Conservation (phyloP, 73 alveolate genomes). For the Paramecium pentaurelia region DNA sequence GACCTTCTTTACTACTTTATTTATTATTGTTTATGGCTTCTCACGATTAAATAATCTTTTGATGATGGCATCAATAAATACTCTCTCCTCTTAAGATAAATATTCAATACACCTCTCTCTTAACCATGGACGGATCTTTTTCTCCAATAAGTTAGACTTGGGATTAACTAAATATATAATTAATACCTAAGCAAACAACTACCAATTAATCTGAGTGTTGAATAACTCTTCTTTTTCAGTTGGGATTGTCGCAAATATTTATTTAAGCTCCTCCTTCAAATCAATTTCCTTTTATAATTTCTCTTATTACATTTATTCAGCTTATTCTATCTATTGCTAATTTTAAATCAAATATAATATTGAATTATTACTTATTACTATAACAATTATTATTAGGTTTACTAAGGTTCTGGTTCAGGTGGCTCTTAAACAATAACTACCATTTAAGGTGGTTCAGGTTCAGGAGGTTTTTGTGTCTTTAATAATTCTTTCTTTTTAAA, state of each 20-base stretch:
- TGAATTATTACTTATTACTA: not conserved
- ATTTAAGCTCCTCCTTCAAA: not conserved
- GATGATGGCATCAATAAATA: constrained; percentile 53
- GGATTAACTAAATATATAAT: not conserved
- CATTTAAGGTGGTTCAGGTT: constrained; percentile 21
- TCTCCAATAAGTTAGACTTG: constrained; percentile 41
- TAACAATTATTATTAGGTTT: not conserved
- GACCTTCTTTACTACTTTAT: constrained; percentile 45
- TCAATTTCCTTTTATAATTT: not conserved
- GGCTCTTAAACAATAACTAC: not conserved
- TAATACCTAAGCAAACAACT: constrained; percentile 33
- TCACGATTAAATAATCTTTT: constrained; percentile 45
- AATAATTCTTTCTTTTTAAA: constrained; percentile 43
- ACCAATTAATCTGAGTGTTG: constrained; percentile 20
- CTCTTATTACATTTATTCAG: not conserved
- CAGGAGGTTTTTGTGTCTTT: constrained; percentile 30
- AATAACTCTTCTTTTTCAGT: constrained; percentile 22
- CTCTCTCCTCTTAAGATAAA: constrained; percentile 43
- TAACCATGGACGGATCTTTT: constrained; percentile 30
- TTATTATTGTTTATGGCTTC: constrained; percentile 29
- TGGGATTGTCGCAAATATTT: constrained; percentile 25
- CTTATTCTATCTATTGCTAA: not conserved
- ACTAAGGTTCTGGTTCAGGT: not conserved
- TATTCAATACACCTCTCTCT: constrained; percentile 45
- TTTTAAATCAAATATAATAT: not conserved